phyloP scores from a whole-genome alignment of 192 early-diverging fungal genomes.

The Podila horticola region DNA sequence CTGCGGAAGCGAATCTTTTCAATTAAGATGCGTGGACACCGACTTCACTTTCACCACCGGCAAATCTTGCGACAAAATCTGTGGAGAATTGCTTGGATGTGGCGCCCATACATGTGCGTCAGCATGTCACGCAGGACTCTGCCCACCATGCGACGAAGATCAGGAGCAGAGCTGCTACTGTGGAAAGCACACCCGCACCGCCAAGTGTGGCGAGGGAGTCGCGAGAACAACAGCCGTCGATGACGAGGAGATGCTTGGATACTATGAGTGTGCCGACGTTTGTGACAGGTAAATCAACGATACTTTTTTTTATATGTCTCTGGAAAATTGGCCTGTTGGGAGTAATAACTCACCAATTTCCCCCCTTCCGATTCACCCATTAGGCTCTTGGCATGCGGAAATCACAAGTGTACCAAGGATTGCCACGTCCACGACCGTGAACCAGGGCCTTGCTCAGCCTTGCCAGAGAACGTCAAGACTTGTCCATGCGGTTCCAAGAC shows the following conservation, averaged over 20 bases:
- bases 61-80: conserved; percentile 76
- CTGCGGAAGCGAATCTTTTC: conserved; percentile 79
- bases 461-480: conserved; percentile 55
- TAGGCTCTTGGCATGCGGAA: conserved; percentile 60
- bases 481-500: conserved; percentile 65
- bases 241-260: conserved; percentile 52
- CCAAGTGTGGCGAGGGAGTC: conserved; percentile 68
- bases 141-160: conserved; percentile 67
- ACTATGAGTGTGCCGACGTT: conserved; percentile 60
- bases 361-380: too few relatives aligned
- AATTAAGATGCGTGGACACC: conserved; percentile 79
- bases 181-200: conserved; percentile 64
- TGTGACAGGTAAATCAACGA: conserved; percentile 55
- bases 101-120: conserved; percentile 72
- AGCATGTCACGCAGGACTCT: conserved; percentile 76
- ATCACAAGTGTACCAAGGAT: conserved; percentile 59
- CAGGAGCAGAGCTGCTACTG: conserved; percentile 78
- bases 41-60: conserved; percentile 68
- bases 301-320: not conserved
- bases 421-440: conserved; percentile 63
- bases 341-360: too few relatives aligned
- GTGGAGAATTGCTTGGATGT: conserved; percentile 76
- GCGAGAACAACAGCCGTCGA: conserved; percentile 38
- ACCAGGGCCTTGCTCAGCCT: conserved; percentile 58
- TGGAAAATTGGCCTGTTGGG: too few relatives aligned